Base-by-base conservation (phyloP, 2,329 filamentous ascomycete genomes). In the Zymoseptoria pseudotritici region DNA sequence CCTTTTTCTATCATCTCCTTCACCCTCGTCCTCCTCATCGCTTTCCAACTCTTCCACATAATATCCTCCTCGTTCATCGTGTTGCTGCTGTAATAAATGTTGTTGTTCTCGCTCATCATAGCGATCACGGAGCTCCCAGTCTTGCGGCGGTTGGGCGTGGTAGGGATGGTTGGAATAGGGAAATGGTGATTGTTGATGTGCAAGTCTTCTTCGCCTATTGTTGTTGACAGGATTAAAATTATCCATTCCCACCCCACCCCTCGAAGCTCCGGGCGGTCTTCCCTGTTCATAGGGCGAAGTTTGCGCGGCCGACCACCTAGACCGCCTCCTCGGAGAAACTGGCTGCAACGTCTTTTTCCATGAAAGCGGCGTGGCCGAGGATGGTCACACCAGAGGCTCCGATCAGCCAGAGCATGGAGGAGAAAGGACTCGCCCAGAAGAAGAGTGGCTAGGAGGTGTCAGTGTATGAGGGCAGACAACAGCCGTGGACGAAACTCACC, bases 291-390 rank as follows among this genome's bases (percentile, higher is more conserved):
- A 71, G 71, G 73, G 91, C 91, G 88, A 87, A 82, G 80, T 24
- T 53, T 83, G 93, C 89, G 94, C 94, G 93, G 93, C 91, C 93
- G 94, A 97, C 92, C 92, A 95, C 84, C 87, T 97, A 99, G 89
- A 99, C 94, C 92, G 94, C 93, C 93, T 99, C 94, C 92, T 95
- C 94, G 84, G 93, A 97, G 97, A 99, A 99, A 97, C 92, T 92
- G 92, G 95, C 93, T 87, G 97, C 94, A 82, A 97, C 65, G 58
- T 67, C 65, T 63, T 67, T 67, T 61, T 67, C 65, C 64, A 67
- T 63, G 53, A 67, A 61, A 50, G 63, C 62, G 21, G 94, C 94
- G 80, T 99, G 94, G 78, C 94, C 94, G 67, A 97, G 81, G 68
- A 97, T 95, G 74, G 87, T 90, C 75, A 97, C 91, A 75, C 91